Percentiles rank a stretch among this genome's conserved stretches.
phyloP scores from a whole-genome alignment of 2,329 filamentous ascomycete species.

The Rhynchosporium secalis region DNA sequence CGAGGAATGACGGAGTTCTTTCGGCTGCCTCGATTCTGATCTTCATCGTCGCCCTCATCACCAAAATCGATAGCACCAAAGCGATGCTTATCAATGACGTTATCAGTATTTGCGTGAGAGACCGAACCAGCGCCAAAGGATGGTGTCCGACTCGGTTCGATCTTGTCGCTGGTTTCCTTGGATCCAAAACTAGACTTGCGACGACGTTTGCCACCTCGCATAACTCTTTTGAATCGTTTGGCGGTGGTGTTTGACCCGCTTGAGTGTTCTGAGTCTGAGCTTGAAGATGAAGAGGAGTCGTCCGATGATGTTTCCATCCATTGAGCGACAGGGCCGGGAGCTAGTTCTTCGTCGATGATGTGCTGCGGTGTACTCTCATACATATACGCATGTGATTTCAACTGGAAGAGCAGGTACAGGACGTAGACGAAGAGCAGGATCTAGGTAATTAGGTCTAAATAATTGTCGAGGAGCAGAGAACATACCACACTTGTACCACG shows the following conservation, averaged over 20 bases:
- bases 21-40: conserved; percentile 33
- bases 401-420: conserved; percentile 76
- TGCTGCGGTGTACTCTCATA: conserved; percentile 91
- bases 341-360: conserved; percentile 87
- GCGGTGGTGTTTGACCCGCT: conserved; percentile 70
- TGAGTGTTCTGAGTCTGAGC: conserved; percentile 68
- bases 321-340: conserved; percentile 79
- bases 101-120: conserved; percentile 30
- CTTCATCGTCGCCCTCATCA: conserved; percentile 55
- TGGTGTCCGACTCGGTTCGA: conserved; percentile 45
- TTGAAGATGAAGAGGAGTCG: conserved; percentile 64
- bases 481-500: conserved; percentile 55
- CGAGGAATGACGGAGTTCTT: conserved; percentile 33
- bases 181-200: conserved; percentile 78
- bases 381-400: conserved; percentile 70
- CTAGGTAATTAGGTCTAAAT: conserved; percentile 82
- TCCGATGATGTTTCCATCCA: conserved; percentile 66
- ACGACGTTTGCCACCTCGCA: conserved; percentile 61
- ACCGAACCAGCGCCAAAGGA: conserved; percentile 41
- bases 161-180: conserved; percentile 53
- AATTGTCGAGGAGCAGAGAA: conserved; percentile 62
- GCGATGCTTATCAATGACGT: conserved; percentile 31
- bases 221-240: conserved; percentile 73
- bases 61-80: conserved; percentile 47
- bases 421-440: conserved; percentile 73